Conservation (phyloP, 257 asterid genomes). For the Nicotiana attenuata region DNA sequence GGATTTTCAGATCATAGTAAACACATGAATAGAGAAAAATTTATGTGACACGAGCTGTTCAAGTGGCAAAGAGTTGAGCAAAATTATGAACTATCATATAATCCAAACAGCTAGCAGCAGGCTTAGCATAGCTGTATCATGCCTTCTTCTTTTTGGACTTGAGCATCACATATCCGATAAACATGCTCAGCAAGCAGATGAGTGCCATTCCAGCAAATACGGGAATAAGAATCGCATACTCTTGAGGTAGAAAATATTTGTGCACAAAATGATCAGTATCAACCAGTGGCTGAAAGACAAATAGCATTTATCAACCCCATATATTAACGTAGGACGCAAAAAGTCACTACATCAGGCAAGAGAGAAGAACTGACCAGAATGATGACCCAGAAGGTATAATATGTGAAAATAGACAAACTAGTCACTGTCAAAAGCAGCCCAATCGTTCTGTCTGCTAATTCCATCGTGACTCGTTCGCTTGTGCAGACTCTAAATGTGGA, state of each 20-base stretch:
- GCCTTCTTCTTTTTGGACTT: slow-evolving; percentile 71
- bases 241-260: slow-evolving; percentile 87
- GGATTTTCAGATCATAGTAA: neutral
- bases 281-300: slow-evolving; percentile 71
- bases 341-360: neutral
- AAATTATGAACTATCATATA: neutral
- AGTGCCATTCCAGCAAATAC: slow-evolving; percentile 64
- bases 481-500: neutral
- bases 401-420: slow-evolving; percentile 79
- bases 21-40: neutral
- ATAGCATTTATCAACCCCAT: neutral
- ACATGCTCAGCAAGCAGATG: slow-evolving; percentile 57
- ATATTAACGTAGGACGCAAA: neutral
- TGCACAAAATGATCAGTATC: slow-evolving; percentile 87
- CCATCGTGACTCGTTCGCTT: slow-evolving; percentile 32
- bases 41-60: neutral
- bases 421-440: slow-evolving; percentile 68
- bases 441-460: slow-evolving; percentile 75
- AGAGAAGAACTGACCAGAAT: slow-evolving; percentile 55
- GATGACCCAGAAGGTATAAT: slow-evolving; percentile 90
- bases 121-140: slow-evolving; percentile 19
- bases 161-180: slow-evolving; percentile 81
- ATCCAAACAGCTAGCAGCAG: neutral
- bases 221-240: slow-evolving; percentile 63
- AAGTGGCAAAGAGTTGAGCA: neutral